phyloP scores from a whole-genome alignment of 2,329 filamentous ascomycete species.

The Grosmannia clavigera region DNA sequence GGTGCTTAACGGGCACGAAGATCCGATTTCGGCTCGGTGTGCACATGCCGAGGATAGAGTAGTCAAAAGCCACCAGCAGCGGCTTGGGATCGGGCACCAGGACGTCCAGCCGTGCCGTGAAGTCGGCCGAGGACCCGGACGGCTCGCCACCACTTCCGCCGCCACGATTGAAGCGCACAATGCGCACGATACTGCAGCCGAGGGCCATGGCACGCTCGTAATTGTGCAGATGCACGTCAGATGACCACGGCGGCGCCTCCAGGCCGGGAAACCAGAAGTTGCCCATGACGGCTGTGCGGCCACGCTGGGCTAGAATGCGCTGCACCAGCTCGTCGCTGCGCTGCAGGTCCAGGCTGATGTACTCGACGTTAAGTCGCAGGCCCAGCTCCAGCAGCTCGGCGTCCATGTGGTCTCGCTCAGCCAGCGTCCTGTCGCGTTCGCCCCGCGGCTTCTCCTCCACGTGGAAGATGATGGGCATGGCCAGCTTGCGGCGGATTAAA shows the following conservation, averaged over 20 bases:
- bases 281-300: slow-evolving; percentile 48
- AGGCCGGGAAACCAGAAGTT: slow-evolving; percentile 37
- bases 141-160: slow-evolving; percentile 32
- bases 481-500: slow-evolving; percentile 41
- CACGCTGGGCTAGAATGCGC: slow-evolving; percentile 37
- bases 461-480: slow-evolving; percentile 44
- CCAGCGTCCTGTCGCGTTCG: slow-evolving; percentile 23
- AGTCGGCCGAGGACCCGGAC: slow-evolving; percentile 29
- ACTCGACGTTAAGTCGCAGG: slow-evolving; percentile 53
- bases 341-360: slow-evolving; percentile 49
- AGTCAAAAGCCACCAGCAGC: slow-evolving; percentile 35
- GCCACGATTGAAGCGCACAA: slow-evolving; percentile 44
- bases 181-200: slow-evolving; percentile 49
- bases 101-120: slow-evolving; percentile 33
- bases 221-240: slow-evolving; percentile 35
- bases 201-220: slow-evolving; percentile 42
- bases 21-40: slow-evolving; percentile 31
- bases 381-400: slow-evolving; percentile 49
- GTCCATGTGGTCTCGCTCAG: slow-evolving; percentile 33
- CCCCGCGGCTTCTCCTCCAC: slow-evolving; percentile 38
- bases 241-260: slow-evolving; percentile 40
- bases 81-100: slow-evolving; percentile 32
- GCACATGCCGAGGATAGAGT: slow-evolving; percentile 29
- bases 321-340: slow-evolving; percentile 35
- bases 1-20: slow-evolving; percentile 40